Percentiles rank a stretch among this genome's conserved stretches.
Conservation (phyloP, 2,329 filamentous ascomycete genomes). For the Penicillium palitans region DNA sequence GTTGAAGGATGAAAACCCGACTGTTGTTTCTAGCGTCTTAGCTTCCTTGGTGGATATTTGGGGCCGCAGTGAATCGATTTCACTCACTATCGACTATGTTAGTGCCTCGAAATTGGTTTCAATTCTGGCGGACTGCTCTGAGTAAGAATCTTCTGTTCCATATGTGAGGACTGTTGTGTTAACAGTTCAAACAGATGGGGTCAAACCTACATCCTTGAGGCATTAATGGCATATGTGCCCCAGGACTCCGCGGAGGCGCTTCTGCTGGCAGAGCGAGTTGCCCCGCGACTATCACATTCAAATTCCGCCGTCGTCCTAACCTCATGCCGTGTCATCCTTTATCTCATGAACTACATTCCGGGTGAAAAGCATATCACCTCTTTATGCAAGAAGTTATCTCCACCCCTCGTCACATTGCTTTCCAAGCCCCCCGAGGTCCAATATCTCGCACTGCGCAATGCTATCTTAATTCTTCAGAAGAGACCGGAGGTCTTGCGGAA, state of each 20-base stretch:
- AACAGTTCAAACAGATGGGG: conserved; percentile 69
- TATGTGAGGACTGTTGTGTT: conserved; percentile 5
- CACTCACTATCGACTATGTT: conserved; percentile 94
- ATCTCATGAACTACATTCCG: conserved; percentile 97
- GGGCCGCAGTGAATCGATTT: conserved; percentile 96
- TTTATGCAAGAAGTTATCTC: conserved; percentile 88
- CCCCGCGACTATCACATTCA: conserved; percentile 92
- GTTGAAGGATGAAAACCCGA: conserved; percentile 93
- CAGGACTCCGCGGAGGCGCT: conserved; percentile 86
- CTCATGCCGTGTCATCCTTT: conserved; percentile 92
- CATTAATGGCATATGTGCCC: conserved; percentile 95
- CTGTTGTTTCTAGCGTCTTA: conserved; percentile 90
- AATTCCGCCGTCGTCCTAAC: conserved; percentile 96
- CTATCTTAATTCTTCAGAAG: conserved; percentile 87
- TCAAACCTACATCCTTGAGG: conserved; percentile 96
- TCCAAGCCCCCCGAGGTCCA: conserved; percentile 98
- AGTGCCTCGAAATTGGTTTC: conserved; percentile 98
- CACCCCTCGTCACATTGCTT: conserved; percentile 87
- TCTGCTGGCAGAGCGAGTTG: conserved; percentile 86
- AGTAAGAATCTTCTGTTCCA: conserved; percentile 60
- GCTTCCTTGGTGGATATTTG: conserved; percentile 95
- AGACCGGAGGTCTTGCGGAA: conserved; percentile 91
- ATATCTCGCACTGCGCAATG: conserved; percentile 91
- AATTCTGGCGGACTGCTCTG: conserved; percentile 93
- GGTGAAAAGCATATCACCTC: conserved; percentile 85